Conservation (phyloP, 2,329 filamentous ascomycete genomes). For the Cladobotryum mycophilum region DNA sequence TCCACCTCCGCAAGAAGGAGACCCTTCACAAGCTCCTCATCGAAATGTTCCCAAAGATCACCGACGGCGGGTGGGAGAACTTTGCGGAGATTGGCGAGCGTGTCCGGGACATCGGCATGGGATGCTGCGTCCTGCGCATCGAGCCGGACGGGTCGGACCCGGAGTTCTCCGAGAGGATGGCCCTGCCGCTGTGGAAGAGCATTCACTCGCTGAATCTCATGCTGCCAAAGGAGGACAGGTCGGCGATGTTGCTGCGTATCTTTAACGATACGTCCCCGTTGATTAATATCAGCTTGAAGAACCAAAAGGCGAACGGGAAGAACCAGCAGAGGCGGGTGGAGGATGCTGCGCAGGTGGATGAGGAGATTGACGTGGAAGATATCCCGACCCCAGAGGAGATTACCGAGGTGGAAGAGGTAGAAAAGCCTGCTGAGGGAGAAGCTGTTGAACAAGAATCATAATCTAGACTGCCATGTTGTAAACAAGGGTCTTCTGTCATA, state of each 20-base stretch:
- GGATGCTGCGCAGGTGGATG: slow-evolving; percentile 18
- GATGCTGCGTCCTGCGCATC: slow-evolving; percentile 83
- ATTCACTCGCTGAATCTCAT: slow-evolving; percentile 90
- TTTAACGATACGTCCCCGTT: slow-evolving; percentile 86
- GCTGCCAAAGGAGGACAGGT: slow-evolving; percentile 94
- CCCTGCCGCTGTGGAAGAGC: slow-evolving; percentile 90
- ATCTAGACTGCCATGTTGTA: background rate
- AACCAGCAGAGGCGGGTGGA: slow-evolving; percentile 15
- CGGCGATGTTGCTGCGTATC: slow-evolving; percentile 82
- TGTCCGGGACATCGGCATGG: slow-evolving; percentile 74
- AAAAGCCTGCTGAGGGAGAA: background rate
- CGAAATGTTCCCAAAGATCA: slow-evolving; percentile 94
- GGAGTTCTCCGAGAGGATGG: slow-evolving; percentile 68
- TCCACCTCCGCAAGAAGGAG: slow-evolving; percentile 68
- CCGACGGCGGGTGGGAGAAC: slow-evolving; percentile 64
- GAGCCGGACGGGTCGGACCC: slow-evolving; percentile 63
- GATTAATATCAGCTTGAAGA: slow-evolving; percentile 60
- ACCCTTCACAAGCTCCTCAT: slow-evolving; percentile 78
- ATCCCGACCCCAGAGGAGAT: slow-evolving; percentile 29
- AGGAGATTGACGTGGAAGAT: slow-evolving; percentile 31
- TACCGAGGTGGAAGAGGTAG: background rate
- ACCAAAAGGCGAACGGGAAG: slow-evolving; percentile 29
- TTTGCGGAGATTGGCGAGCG: slow-evolving; percentile 85
- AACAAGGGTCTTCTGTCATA: background rate
- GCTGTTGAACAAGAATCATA: background rate